These are phyloP conservation scores for Chaetomium strumarium DNA, from an alignment of 2,329 filamentous ascomycete species.

Conservation along the genomic window DNA sequence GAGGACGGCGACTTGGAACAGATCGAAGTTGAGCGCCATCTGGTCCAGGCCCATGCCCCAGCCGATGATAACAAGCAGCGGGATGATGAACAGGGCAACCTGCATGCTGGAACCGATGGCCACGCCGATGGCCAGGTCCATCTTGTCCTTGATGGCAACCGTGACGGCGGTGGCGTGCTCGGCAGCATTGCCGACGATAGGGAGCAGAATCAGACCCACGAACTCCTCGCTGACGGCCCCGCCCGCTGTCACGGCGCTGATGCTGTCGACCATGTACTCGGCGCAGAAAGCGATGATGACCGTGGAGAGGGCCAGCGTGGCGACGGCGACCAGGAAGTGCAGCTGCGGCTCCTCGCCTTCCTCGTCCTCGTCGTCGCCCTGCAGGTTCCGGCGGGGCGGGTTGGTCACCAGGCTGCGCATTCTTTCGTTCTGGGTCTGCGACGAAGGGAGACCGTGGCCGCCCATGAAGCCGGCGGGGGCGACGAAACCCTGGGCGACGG, in stretches of 20 bases:
- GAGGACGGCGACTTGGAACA: conserved; percentile 79
- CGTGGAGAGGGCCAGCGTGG: conserved; percentile 38
- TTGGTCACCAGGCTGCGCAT: conserved; percentile 42
- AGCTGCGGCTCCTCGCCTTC: conserved; percentile 72
- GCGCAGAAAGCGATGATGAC: conserved; percentile 76
- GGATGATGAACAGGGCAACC: conserved; percentile 73
- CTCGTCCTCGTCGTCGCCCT: conserved; percentile 46
- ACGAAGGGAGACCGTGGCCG: conserved; percentile 9
- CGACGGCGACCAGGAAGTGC: conserved; percentile 63
- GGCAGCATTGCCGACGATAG: conserved; percentile 77
- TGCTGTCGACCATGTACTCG: conserved; percentile 71
- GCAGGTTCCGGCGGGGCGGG: conserved; percentile 24
- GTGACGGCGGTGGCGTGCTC: conserved; percentile 78
- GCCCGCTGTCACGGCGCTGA: conserved; percentile 57
- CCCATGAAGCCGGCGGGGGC: conserved; percentile 35
- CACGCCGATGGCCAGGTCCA: conserved; percentile 76
- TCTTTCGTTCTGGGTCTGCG: conserved; percentile 34
- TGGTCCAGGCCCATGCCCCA: conserved; percentile 66
- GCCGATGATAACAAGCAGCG: conserved; percentile 68
- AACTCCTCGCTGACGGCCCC: conserved; percentile 64
- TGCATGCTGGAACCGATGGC: conserved; percentile 77
- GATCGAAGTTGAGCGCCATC: conserved; percentile 81
- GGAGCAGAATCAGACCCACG: conserved; percentile 72
- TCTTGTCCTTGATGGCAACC: conserved; percentile 77
- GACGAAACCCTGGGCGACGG: conserved; percentile 37